Base-by-base conservation (phyloP, 257 asterid species). In the Pogostemon cablin region DNA sequence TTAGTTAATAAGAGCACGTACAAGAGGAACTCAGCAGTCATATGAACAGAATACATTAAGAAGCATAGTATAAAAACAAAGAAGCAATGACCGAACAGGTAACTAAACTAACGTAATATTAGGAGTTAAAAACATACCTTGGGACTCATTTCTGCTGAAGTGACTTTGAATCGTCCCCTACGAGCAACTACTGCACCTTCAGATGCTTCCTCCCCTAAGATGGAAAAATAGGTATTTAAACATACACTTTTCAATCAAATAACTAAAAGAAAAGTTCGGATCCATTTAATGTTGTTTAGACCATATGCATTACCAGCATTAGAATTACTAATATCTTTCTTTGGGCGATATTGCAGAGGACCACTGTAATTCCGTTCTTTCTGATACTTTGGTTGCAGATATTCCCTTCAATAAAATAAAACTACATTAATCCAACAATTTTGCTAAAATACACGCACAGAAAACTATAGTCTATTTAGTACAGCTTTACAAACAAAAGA, bases 131-230 rank as follows among this genome's bases (percentile, higher is more conserved):
- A 72, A 7, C 52, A 73, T 78, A 92, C 91, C 91, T 81, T 84
- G 63, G 95, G 75, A 84, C 91, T 86, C 69, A 64, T 69, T 69
- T 92, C 98, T 15, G 92, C 93, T 49, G 96, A 84, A 71, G 95
- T 92, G 84, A 92, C 96, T 84, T 90, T 87, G 83, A 90, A 92
- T 42, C 98, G 98, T 37, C 98, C 98, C 85, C 77, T 84, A 61
- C 90, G 89, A 82, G 86, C 95, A 72, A 92, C 79, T 6, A 88
- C 71, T 75, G 92, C 88, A 54, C 91, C 91, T 82, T 92, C 96
- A 47, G 98, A 83, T 69, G 80, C 70, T 70, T 90, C 95, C 50
- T 91, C 95, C 64, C 83, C 98, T 92, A 69, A 72, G 75, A 74
- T 66, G 76, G 55, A 85, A 62, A 73, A 50, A 47, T 59, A 61